phyloP scores from a whole-genome alignment of 2,329 filamentous ascomycete species.

The Cercospora nicotianae region DNA sequence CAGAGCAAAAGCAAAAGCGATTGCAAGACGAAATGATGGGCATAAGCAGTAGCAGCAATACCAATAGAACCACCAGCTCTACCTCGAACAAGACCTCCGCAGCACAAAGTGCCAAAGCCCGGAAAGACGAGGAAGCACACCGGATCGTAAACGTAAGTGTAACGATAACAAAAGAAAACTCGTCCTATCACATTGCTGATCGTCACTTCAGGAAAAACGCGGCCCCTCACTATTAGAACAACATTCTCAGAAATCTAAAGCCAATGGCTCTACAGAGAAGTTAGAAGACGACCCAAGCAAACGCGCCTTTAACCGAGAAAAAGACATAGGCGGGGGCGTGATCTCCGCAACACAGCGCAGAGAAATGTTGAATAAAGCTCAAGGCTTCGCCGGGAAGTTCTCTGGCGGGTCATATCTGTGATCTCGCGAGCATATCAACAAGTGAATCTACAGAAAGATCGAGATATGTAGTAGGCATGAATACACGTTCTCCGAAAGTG shows the following conservation, averaged over 20 bases:
- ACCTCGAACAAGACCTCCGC: conserved; percentile 11
- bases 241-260: conserved; percentile 48
- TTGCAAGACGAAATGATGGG: conserved; percentile 82
- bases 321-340: conserved; percentile 81
- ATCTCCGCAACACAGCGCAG: conserved; percentile 68
- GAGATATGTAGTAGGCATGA: not conserved
- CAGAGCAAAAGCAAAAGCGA: conserved; percentile 79
- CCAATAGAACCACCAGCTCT: conserved; percentile 32
- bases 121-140: conserved; percentile 25
- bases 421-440: not conserved
- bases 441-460: not conserved
- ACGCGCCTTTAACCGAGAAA: conserved; percentile 84
- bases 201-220: conserved; percentile 43
- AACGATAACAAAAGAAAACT: not conserved
- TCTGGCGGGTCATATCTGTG: conserved; percentile 67
- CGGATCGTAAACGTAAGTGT: conserved; percentile 31
- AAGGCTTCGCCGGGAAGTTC: conserved; percentile 80
- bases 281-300: conserved; percentile 79
- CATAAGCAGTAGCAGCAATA: conserved; percentile 49
- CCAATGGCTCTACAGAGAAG: conserved; percentile 55
- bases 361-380: conserved; percentile 75
- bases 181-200: not conserved
- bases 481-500: not conserved
- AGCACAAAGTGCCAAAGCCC: conserved; percentile 17
- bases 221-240: conserved; percentile 50